Evolutionary conservation across 768 basidiomycete species (phyloP), one percentile per base, ranked within the genome.

Genomic region (Naganishia onofrii): DNA sequence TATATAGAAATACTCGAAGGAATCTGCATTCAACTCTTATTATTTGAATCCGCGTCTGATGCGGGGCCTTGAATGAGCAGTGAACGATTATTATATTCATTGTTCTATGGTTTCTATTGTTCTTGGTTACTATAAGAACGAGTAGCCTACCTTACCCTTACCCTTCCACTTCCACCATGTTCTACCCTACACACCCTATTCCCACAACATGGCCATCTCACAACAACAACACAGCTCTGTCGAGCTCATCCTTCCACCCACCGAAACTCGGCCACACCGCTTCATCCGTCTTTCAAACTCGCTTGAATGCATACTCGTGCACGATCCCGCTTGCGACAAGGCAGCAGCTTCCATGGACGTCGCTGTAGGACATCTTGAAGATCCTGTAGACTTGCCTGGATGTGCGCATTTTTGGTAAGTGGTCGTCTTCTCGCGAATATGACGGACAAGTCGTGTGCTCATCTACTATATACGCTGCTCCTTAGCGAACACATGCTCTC

Each of bases 261-360:
- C 79, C 0, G 79, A 80, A 70, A 78, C 76, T 69, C 67, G 79
- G 29, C 76, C 76, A 3, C 80, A 78, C 56, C 77, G 89, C 57
- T 79, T 93, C 56, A 89, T 99, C 72, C 84, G 84, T 58, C 86
- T 99, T 21, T 84, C 87, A 7, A 99, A 98, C 77, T 92, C 90
- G 3, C 82, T 99, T n/a, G 88, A 91, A 71, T 93, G 88, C 0
- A 86, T 89, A 72, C 81, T 99, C 31, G 85, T 98, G 17, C 88
- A 89, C 67, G 95, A 99, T 78, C 81, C 86, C 0, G 88, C 87
- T 72, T 88, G 94, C 6, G 96, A 99, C 83, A 96, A 94, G 82
- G 90, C 92, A 10, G 92, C 93, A 0, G 96, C 94, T 1, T 91
- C 91, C 77, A 85, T 99, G 76, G 91, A 95, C 81, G 93, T 98